Evolutionary conservation across 495 filamentous ascomycete genomes (phyloP).

Genomic region (Podospora pseudocomata): DNA sequence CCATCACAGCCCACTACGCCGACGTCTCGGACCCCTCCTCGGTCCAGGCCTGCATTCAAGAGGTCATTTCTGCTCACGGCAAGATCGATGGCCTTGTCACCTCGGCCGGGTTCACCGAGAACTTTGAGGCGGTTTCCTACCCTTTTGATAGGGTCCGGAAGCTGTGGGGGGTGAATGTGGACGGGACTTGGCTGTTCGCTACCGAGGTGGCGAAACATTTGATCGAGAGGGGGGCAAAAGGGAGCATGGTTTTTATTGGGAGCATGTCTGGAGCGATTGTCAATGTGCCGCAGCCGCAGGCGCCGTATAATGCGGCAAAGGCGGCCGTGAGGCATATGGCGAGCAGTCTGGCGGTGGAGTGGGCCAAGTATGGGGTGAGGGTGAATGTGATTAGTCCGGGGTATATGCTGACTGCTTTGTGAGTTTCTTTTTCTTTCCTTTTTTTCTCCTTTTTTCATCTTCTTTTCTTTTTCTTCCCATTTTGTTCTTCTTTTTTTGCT

Average conservation of each 20-base stretch:
- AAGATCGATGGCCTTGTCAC: conserved; percentile 90
- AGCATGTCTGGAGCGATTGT: conserved; percentile 92
- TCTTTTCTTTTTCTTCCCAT: no score
- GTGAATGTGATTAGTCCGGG: conserved; percentile 91
- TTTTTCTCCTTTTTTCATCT: no score
- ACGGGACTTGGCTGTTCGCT: conserved; percentile 90
- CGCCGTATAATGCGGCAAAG: conserved; percentile 87
- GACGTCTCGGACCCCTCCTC: conserved; percentile 79
- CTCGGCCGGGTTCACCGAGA: conserved; percentile 93
- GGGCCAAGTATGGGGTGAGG: conserved; percentile 77
- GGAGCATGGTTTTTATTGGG: conserved; percentile 91
- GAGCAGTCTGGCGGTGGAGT: conserved; percentile 79
- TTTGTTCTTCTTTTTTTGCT: no score
- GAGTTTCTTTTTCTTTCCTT: conserved; percentile 25
- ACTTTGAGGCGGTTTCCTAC: conserved; percentile 86
- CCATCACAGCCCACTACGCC: conserved; percentile 82
- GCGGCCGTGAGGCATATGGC: conserved; percentile 83
- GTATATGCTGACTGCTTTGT: conserved; percentile 94
- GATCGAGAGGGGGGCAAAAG: conserved; percentile 71
- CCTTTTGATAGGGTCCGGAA: conserved; percentile 85
- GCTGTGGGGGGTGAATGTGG: conserved; percentile 90
- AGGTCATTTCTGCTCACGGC: conserved; percentile 66
- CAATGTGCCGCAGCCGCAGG: conserved; percentile 91
- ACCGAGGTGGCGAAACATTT: conserved; percentile 81
- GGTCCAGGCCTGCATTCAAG: conserved; percentile 65